Evolutionary conservation across 768 basidiomycete species (phyloP), one percentile per base, ranked within the genome.

Genomic region (Piloderma croceum): DNA sequence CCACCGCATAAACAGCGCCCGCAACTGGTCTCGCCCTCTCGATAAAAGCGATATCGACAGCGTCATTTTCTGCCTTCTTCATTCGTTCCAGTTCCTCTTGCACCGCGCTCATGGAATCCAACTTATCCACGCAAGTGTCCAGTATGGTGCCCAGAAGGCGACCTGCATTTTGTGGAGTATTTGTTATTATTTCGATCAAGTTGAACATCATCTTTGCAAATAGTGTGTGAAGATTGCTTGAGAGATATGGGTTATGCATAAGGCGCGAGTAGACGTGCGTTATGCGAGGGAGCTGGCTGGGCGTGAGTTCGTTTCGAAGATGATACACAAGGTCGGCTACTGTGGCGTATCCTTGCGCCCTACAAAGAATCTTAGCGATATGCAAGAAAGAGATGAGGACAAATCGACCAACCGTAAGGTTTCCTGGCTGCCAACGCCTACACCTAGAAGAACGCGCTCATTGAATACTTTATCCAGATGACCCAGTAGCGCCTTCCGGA

Each of bases 271-370:
- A 96, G 39, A 88, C 77, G 51, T 85, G 79, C 19, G 91, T 79
- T 42, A 94, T 78, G 13, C 78, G 77, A 4, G 78, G 70, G 15
- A 97, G 68, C 53, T 94, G 92, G 7, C 74, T 60, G 4, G 83
- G 69, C 2, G 79, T 78, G 27, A 98, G 76, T 15, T 97, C 92
- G 33, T 68, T 71, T 37, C 90, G 84, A 42, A 93, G 74, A 54
- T 96, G 90, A 56, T 97, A 92, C 41, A 96, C 82, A 9, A 97
- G 74, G 61, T 99, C 96, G 23, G 91, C 91, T 5, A 94, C 78
- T 34, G 89, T 84, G 43, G 81, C 83, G 62, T 91, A 93, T 3
- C 88, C 85, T 29, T 80, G 74, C 2, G 86, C 78, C 39, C 89
- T 87, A 52, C 12, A 19, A 13, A 46, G 46, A 41, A 40, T 36